Evolutionary conservation across 2,329 filamentous ascomycete species (phyloP), one percentile per base, ranked within the genome.

Genomic region (Stachybotrys chlorohalonatus): DNA sequence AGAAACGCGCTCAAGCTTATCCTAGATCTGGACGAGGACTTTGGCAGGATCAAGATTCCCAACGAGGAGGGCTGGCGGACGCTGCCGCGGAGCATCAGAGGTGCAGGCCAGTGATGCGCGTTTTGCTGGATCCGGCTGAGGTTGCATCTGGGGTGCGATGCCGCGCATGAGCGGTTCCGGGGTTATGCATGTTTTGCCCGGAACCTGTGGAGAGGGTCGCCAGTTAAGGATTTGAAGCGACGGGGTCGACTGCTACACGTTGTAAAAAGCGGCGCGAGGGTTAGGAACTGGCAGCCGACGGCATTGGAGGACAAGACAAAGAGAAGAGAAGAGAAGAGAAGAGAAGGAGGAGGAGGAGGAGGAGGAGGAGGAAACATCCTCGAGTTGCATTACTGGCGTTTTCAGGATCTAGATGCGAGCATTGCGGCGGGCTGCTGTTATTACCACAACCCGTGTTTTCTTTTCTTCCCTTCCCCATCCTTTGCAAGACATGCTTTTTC

Each of bases 1-100:
- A 81, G 91, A 57, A 97, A 96, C 69, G 93, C 93, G 11, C 79
- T 97, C 63, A 96, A 96, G 81, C 89, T 96, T 64, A 93, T 97
- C 63, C 82, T 96, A 51, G 93, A 97, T 70, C 77, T 97, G 57
- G 93, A 97, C 68, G 86, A 94, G 74, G 89, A 95, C 68, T 96
- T 97, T 76, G 93, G 93, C 58, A 83, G 85, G 62, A 74, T 88
- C 57, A 84, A 82, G 71, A 66, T 89, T 57, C 79, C 80, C 15
- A 74, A 75, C 62, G 73, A 76, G 59, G 69, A 76, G 63, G 70
- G 72, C 39, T 83, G 80, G 81, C 77, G 77, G 66, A 70, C 73
- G 24, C 61, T 84, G 62, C 80, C 80, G 17, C 70, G 68, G 52
- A 67, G 75, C 57, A 77, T 83, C 64, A 73, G 36, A 42, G 36